Conservation (phyloP, 2,329 filamentous ascomycete species). For the Monosporascus sp. region DNA sequence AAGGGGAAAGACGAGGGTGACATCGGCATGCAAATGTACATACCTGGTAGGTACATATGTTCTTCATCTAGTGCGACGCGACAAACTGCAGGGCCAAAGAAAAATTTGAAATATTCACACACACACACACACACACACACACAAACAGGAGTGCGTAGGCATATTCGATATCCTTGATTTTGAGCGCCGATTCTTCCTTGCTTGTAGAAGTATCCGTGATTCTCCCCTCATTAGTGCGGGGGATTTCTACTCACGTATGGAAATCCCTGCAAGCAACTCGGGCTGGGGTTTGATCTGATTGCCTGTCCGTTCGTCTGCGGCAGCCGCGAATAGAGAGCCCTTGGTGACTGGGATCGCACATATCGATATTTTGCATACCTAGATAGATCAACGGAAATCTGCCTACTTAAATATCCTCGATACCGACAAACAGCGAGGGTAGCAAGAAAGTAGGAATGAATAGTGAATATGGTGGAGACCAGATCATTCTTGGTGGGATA, state of each 20-base stretch:
- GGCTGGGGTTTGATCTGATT: not conserved
- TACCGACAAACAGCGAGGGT: no score
- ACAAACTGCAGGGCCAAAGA: not conserved
- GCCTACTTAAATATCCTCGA: no score
- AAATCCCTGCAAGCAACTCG: not conserved
- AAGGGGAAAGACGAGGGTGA: not conserved
- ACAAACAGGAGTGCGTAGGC: no score
- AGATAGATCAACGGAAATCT: no score
- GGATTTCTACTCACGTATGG: no score
- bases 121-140: no score
- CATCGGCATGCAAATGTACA: not conserved
- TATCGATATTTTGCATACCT: no score
- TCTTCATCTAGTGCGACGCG: not conserved
- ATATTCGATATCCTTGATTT: not conserved
- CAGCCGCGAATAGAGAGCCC: not conserved
- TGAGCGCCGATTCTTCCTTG: not conserved
- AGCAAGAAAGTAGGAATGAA: no score
- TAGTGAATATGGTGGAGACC: no score
- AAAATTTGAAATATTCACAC: no score
- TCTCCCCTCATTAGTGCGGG: not conserved
- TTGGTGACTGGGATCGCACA: no score
- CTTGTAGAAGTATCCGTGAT: not conserved
- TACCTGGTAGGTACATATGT: not conserved
- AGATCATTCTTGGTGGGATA: no score
- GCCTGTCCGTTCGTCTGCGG: not conserved